These are phyloP conservation scores for Pestalotiopsis sp. DNA, from an alignment of 2,329 filamentous ascomycete genomes.

Conservation along the genomic window DNA sequence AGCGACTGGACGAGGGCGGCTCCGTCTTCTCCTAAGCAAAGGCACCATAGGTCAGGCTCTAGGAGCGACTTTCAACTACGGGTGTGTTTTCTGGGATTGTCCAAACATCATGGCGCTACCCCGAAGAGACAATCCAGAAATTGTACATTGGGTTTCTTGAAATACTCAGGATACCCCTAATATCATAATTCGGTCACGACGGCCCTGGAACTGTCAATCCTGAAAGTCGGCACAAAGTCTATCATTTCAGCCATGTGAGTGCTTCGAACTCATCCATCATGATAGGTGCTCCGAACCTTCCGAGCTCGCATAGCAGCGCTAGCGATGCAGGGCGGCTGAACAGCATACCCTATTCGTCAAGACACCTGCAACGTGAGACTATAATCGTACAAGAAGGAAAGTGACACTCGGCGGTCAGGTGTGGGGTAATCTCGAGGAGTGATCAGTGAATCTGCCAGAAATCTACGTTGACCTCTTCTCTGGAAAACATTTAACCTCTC, in stretches of 20 bases:
- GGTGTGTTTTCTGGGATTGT: no score
- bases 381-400: neutral
- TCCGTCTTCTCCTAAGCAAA: slow-evolving; percentile 30
- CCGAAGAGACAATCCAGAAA: no score
- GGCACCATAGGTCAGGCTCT: neutral
- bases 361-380: neutral
- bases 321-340: neutral
- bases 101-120: no score
- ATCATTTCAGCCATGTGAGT: neutral
- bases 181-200: neutral
- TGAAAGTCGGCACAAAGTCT: no score
- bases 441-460: neutral
- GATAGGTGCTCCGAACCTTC: neutral
- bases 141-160: neutral
- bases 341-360: neutral
- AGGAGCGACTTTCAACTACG: no score
- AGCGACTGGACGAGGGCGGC: slow-evolving; percentile 49
- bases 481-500: neutral
- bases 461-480: neutral
- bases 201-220: no score
- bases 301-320: neutral
- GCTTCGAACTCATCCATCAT: neutral
- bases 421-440: neutral
- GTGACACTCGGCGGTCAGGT: neutral
- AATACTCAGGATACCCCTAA: neutral